A percentile compares a stretch with the other conserved stretches of the same genome.
phyloP scores from a whole-genome alignment of 495 filamentous ascomycete species.

The Penicillium mononematosum region DNA sequence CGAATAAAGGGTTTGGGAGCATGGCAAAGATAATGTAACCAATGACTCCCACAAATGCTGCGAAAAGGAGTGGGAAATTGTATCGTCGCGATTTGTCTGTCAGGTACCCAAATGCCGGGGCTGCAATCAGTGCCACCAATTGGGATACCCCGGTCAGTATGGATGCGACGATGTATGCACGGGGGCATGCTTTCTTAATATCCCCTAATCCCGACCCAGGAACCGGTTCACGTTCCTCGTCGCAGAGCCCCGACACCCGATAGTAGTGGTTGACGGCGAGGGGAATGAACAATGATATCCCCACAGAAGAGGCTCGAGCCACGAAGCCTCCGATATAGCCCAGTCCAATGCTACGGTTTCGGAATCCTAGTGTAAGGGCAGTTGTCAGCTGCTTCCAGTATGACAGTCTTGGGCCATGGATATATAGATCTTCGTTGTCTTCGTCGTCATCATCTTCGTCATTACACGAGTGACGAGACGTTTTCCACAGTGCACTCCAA shows the following conservation, averaged over 20 bases:
- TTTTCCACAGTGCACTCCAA: conserved; percentile 48
- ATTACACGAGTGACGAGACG: neutral
- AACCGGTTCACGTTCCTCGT: conserved; percentile 53
- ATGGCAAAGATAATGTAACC: conserved; percentile 74
- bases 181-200: conserved; percentile 74
- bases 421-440: neutral
- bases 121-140: conserved; percentile 76
- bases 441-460: conserved; percentile 10
- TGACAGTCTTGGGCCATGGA: conserved; percentile 17
- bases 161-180: conserved; percentile 81
- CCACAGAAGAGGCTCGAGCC: conserved; percentile 91
- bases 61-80: conserved; percentile 71
- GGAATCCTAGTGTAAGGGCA: conserved; percentile 71
- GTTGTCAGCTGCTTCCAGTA: conserved; percentile 52
- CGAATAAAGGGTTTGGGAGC: conserved; percentile 67
- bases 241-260: conserved; percentile 74
- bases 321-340: conserved; percentile 95
- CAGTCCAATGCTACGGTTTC: conserved; percentile 72
- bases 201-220: conserved; percentile 54
- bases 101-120: conserved; percentile 81
- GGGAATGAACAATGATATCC: conserved; percentile 90
- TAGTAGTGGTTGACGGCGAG: conserved; percentile 90
- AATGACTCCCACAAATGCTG: conserved; percentile 67
- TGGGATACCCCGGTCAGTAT: conserved; percentile 86
- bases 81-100: conserved; percentile 60